Percentiles rank a stretch among this genome's conserved stretches.
Conservation (phyloP, 176 grass and related monocot species). For the Triticum dicoccoides region DNA sequence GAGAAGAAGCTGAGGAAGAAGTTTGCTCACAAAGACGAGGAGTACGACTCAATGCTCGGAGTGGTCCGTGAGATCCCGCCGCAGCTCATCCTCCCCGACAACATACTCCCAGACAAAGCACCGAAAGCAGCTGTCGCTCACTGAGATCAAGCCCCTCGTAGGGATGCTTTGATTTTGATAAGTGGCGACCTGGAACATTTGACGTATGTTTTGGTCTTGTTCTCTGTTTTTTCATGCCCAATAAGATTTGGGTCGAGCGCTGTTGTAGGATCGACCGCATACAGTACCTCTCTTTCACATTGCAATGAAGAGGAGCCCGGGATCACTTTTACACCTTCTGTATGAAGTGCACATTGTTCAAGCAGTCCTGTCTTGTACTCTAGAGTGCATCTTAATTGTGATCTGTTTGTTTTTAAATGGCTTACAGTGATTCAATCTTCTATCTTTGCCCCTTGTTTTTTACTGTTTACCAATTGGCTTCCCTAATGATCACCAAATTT, state of each 20-base stretch:
- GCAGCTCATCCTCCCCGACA: conserved; percentile 72
- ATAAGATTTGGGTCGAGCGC: conserved; percentile 77
- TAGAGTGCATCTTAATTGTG: not conserved
- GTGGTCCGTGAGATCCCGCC: conserved; percentile 75
- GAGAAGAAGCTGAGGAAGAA: conserved; percentile 92
- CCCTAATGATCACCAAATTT: not conserved
- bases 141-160: conserved; percentile 30
- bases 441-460: not conserved
- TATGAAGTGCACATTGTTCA: conserved; percentile 8
- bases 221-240: conserved; percentile 46
- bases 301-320: conserved; percentile 21
- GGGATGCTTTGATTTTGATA: conserved; percentile 29
- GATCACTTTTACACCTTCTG: not conserved
- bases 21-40: conserved; percentile 70
- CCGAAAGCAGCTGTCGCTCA: conserved; percentile 46
- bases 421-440: not conserved
- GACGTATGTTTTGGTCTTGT: conserved; percentile 35
- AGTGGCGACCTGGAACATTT: conserved; percentile 36
- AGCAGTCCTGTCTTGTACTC: not conserved
- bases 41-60: conserved; percentile 89
- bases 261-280: conserved; percentile 66
- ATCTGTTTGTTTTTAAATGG: not conserved
- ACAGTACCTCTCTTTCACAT: conserved; percentile 22
- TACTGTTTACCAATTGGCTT: not conserved
- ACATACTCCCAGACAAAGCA: conserved; percentile 67